These are phyloP conservation scores for Litchi chinensis DNA, from an alignment of 345 rosid species.

Conservation along the genomic window DNA sequence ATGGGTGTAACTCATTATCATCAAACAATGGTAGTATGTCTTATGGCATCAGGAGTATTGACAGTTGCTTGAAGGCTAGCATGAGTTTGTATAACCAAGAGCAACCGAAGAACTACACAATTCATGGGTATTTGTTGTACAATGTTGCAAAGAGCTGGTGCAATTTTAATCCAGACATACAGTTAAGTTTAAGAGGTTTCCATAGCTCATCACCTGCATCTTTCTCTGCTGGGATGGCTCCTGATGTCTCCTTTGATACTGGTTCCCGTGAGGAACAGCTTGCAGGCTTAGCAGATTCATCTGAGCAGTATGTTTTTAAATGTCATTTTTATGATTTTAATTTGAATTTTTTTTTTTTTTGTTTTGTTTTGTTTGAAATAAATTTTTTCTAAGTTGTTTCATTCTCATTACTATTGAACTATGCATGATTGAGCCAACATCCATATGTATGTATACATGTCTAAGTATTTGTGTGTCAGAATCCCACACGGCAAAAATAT, in stretches of 20 bases:
- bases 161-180: conserved; percentile 32
- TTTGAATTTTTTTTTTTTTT: neutral
- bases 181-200: conserved; percentile 53
- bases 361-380: too few relatives aligned
- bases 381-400: neutral
- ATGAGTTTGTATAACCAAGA: conserved; percentile 61
- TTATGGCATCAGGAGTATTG: conserved; percentile 33
- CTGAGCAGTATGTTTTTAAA: conserved; percentile 56
- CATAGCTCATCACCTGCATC: conserved; percentile 49
- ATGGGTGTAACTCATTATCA: conserved; percentile 22
- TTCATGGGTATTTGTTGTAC: conserved; percentile 53
- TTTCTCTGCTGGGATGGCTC: conserved; percentile 64
- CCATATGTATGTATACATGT: neutral
- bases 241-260: conserved; percentile 68
- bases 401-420: neutral
- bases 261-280: conserved; percentile 56
- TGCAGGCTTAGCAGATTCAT: conserved; percentile 45
- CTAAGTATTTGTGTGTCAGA: neutral
- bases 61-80: conserved; percentile 49
- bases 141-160: conserved; percentile 57
- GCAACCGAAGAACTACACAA: conserved; percentile 40
- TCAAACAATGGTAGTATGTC: conserved; percentile 28
- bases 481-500: neutral
- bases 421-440: neutral
- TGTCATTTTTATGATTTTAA: conserved; percentile 4